Conservation (phyloP, 257 asterid species). For the Hygrophila difformis region DNA sequence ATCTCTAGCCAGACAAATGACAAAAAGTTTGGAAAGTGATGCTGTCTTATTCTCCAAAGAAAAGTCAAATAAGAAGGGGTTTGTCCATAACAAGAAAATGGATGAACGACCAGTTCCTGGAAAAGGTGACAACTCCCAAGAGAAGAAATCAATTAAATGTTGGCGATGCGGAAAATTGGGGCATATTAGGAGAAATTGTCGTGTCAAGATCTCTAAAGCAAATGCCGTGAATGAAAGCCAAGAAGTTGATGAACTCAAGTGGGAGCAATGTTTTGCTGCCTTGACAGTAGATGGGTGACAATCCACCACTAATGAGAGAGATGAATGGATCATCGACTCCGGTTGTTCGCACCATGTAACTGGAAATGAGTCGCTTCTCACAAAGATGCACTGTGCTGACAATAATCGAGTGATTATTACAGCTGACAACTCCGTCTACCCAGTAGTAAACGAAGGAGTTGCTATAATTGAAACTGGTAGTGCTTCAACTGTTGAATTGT, state of each 20-base stretch:
- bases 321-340: conserved; percentile 5
- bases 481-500: no score
- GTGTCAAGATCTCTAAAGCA: background rate
- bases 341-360: conserved; percentile 1
- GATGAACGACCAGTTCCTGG: background rate
- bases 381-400: background rate
- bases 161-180: background rate
- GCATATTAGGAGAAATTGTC: background rate
- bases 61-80: background rate
- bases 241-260: background rate
- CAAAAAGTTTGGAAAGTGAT: background rate
- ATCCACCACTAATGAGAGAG: background rate
- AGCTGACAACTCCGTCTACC: background rate
- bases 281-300: background rate
- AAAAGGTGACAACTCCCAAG: background rate
- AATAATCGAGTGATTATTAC: background rate
- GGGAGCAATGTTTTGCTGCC: conserved; percentile 8
- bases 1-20: conserved; percentile 12
- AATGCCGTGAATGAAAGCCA: background rate
- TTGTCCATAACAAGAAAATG: background rate
- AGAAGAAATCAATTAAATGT: background rate
- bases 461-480: no score
- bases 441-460: no score
- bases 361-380: background rate
- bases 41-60: background rate